These are phyloP conservation scores for Martiniozyma abietophila DNA, from an alignment of 805 yeast species.

Conservation along the genomic window DNA sequence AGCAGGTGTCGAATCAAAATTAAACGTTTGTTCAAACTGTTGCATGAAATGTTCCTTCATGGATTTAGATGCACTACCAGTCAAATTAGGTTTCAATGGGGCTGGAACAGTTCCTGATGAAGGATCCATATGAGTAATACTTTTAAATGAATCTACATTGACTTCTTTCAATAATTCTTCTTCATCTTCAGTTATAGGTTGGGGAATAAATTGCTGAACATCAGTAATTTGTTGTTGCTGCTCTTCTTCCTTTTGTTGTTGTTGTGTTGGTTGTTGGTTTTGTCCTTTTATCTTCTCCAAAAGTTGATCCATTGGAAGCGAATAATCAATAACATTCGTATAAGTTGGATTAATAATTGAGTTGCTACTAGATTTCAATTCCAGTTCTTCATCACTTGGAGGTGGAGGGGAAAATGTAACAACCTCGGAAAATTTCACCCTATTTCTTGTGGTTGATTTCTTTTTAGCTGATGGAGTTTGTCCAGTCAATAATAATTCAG, in stretches of 20 bases:
- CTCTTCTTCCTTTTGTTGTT: conserved; percentile 1
- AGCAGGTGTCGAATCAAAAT: conserved; percentile 5
- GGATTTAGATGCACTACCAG: conserved; percentile 49
- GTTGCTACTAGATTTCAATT: too few relatives aligned
- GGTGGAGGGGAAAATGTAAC: conserved; percentile 31
- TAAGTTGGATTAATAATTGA: conserved; percentile 12
- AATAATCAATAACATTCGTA: conserved; percentile 36
- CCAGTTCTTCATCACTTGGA: conserved; percentile 8
- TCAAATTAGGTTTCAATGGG: conserved; percentile 40
- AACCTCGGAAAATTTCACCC: conserved; percentile 70
- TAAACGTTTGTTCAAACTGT: conserved; percentile 15
- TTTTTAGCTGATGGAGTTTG: conserved; percentile 48
- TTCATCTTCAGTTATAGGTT: conserved; percentile 39
- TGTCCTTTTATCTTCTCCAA: conserved; percentile 34
- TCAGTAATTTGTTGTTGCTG: conserved; percentile 23
- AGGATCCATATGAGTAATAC: conserved; percentile 10
- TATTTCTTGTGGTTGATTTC: too few relatives aligned
- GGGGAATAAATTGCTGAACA: too few relatives aligned
- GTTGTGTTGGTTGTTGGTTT: conserved; percentile 2
- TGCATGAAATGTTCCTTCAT: conserved; percentile 22
- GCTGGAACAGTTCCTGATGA: conserved; percentile 10
- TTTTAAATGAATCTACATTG: conserved; percentile 12
- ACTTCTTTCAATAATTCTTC: conserved; percentile 47
- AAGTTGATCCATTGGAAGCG: conserved; percentile 73
- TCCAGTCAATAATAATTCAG: conserved; percentile 77